These are phyloP conservation scores for Colletotrichum costaricense DNA, from an alignment of 2,329 filamentous ascomycete species.

Conservation along the genomic window DNA sequence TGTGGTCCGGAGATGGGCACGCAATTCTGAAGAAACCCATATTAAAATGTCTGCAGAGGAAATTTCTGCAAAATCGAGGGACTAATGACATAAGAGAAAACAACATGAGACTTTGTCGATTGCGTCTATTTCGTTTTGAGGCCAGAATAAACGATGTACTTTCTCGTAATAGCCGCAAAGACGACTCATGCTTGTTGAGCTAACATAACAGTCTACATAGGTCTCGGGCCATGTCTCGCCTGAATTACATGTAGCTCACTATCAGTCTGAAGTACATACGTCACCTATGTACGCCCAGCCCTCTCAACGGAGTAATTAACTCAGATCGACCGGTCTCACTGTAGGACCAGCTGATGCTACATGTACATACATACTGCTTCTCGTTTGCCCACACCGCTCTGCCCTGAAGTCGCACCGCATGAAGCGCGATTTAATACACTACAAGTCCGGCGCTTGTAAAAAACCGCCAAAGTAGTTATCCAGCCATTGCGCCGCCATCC, in stretches of 20 bases:
- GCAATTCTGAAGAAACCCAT: conserved; percentile 12
- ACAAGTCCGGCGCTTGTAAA: conserved; percentile 5
- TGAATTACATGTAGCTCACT: background rate
- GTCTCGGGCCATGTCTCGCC: background rate
- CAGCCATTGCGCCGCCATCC: conserved; percentile 20
- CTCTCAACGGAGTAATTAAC: background rate
- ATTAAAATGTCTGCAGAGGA: conserved; percentile 9
- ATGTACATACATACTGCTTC: background rate
- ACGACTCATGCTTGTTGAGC: background rate
- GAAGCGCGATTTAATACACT: background rate
- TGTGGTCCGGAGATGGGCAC: background rate
- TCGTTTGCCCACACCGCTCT: background rate
- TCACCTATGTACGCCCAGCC: background rate
- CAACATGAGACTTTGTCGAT: background rate
- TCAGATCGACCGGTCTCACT: background rate
- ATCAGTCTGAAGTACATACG: background rate
- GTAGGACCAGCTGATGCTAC: background rate
- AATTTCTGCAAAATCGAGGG: conserved; percentile 1
- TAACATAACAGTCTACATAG: background rate
- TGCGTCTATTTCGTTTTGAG: background rate
- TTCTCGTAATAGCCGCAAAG: background rate
- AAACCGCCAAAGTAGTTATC: conserved; percentile 26
- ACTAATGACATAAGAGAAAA: background rate
- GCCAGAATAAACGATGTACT: background rate
- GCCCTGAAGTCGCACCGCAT: background rate